phyloP scores from a whole-genome alignment of 169 alveolate genomes.

The Cryptosporidium viatorum region DNA sequence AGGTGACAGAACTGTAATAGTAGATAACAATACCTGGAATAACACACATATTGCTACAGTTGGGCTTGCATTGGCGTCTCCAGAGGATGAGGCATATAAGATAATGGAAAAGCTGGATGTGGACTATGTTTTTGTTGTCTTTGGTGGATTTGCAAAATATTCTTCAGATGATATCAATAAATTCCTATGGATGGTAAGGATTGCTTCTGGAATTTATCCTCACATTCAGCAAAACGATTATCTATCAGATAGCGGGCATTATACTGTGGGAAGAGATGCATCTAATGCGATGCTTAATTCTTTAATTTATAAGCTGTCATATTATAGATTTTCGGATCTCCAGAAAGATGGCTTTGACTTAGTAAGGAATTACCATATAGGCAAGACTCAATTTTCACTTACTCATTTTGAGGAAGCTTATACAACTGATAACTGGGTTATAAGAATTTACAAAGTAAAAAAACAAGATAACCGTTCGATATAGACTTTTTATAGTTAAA shows the following conservation, averaged over 20 bases:
- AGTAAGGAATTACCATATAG: conserved; percentile 85
- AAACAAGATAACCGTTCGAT: conserved; percentile 45
- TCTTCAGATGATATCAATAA: conserved; percentile 97
- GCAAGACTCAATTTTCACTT: conserved; percentile 85
- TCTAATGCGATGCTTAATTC: conserved; percentile 90
- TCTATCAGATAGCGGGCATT: conserved; percentile 76
- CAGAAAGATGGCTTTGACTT: conserved; percentile 91
- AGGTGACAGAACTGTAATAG: conserved; percentile 95
- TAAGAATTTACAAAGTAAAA: conserved; percentile 93
- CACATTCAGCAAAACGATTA: conserved; percentile 89
- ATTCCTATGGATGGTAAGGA: conserved; percentile 97
- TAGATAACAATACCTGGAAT: conserved; percentile 99
- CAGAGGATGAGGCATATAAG: conserved; percentile 94
- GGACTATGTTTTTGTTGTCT: conserved; percentile 93
- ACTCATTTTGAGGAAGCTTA: conserved; percentile 95
- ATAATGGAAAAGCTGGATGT: conserved; percentile 92
- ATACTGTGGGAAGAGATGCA: conserved; percentile 93
- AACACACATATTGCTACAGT: conserved; percentile 97
- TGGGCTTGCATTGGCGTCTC: conserved; percentile 93
- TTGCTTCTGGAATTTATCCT: conserved; percentile 95
- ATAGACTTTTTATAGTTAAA: not conserved
- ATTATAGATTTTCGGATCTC: conserved; percentile 91
- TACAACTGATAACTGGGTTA: conserved; percentile 96
- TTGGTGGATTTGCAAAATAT: conserved; percentile 96
- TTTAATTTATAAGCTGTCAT: conserved; percentile 93